Base-by-base conservation (phyloP, 2,329 filamentous ascomycete species). In the Colletotrichum tabaci region DNA sequence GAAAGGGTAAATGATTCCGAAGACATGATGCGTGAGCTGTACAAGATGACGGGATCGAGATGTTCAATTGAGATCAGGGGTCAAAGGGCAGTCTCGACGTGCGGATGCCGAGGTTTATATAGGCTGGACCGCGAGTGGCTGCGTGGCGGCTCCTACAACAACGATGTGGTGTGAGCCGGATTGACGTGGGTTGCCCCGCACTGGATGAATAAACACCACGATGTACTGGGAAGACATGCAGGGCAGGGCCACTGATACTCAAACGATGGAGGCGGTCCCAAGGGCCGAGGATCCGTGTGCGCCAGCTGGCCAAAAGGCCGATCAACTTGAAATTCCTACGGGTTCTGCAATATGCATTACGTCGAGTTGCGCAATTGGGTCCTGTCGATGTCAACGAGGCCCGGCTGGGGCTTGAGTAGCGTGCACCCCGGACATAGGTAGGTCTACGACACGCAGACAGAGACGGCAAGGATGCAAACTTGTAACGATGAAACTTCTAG, bases 1-100 rank as follows among this genome's bases (percentile, higher is more conserved):
- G 83, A 85, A 75, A 93, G 85, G 18, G 81, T 84, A 79, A 92
- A 90, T 8, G 77, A 9, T 15, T 65, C 49, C 46, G 53, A 65
- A n/a, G 67, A 68, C 67, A 72, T 74, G 61, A n/a, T 61, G 12
- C 10, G 7, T 3, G 42, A 66, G 30, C n/a, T 13, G 26, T n/a
- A 13, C 18, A 40, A 40, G 21, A 30, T 23, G 21, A 8, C 15
- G 38, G 5, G 10, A 44, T 26, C 35, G 6, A 21, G n/a, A 13
- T 21, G 47, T 18, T 38, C 35, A 23, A 23, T 40, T 26, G 8
- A 38, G 40, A 21, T 30, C 26, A 10, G 30, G 23, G 47, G 12
- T 15, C 46, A 16, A 23, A 16, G 9, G 8, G 8, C 13, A 42
- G 15, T 15, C 40, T 42, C 35, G 1, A 40, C 15, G 5, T 30